Conservation (phyloP, 495 filamentous ascomycete genomes). For the Jackrogersella minutella region DNA sequence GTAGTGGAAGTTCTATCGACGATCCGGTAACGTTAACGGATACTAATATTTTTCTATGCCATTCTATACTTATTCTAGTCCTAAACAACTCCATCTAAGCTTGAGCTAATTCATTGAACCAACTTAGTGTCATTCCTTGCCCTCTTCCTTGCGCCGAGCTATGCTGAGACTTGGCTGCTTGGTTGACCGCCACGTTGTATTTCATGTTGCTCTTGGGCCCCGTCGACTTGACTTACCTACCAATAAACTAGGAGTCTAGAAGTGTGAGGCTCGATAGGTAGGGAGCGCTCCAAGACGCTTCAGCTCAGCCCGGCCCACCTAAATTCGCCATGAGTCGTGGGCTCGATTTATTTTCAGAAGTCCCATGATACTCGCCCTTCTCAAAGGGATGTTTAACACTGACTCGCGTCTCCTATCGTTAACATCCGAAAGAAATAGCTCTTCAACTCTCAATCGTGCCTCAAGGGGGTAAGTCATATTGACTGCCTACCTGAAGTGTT, state of each 20-base stretch:
- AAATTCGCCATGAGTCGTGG: neutral
- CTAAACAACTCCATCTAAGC: neutral
- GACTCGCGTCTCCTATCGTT: neutral
- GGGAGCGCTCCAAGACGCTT: neutral
- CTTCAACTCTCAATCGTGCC: neutral
- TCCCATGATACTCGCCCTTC: neutral
- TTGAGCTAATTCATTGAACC: neutral
- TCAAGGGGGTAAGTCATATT: neutral
- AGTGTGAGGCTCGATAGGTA: neutral
- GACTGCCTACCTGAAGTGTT: neutral
- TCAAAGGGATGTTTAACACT: neutral
- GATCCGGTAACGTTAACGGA: too few relatives aligned
- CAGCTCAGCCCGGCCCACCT: neutral
- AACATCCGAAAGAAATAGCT: neutral
- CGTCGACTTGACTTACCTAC: neutral
- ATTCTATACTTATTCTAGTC: neutral
- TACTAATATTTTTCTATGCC: too few relatives aligned
- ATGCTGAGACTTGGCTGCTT: neutral
- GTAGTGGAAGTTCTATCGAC: too few relatives aligned
- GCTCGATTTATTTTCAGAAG: neutral
- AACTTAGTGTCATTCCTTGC: neutral
- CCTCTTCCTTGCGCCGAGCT: too few relatives aligned
- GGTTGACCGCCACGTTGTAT: neutral
- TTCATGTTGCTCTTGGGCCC: neutral
- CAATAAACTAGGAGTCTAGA: neutral